Percentiles rank a stretch among this genome's conserved stretches.
Conservation (phyloP, 352 stramenopile species). For the Phytophthora melonis region DNA sequence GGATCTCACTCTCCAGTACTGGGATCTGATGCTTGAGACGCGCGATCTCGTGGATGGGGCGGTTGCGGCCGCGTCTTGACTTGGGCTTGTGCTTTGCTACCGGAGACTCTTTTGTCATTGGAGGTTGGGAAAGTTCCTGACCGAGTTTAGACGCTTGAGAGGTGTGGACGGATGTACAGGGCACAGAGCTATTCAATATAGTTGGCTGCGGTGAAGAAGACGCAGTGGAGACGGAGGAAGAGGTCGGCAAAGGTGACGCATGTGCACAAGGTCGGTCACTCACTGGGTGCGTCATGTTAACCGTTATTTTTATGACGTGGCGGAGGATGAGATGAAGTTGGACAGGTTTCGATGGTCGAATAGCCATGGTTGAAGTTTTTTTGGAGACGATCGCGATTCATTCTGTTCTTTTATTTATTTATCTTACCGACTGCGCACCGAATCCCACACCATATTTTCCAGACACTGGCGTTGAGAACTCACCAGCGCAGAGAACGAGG, state of each 20-base stretch:
- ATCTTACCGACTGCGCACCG: not conserved
- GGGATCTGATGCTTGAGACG: conserved; percentile 24
- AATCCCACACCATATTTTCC: conserved; percentile 20
- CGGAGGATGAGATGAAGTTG: not conserved
- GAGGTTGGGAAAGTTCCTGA: conserved; percentile 12
- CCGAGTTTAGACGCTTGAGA: not conserved
- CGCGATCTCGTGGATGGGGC: conserved; percentile 23
- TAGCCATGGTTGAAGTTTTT: not conserved
- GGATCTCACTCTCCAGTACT: conserved; percentile 17
- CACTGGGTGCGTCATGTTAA: not conserved
- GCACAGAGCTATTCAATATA: not conserved
- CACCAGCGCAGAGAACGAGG: conserved; percentile 8
- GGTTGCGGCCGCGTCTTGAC: conserved; percentile 9
- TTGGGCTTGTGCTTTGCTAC: conserved; percentile 7
- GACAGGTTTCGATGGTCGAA: not conserved
- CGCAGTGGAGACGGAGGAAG: not conserved
- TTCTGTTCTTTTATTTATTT: not conserved
- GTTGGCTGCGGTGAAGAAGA: not conserved
- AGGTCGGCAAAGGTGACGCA: not conserved
- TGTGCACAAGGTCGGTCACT: not conserved
- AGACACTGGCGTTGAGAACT: conserved; percentile 15
- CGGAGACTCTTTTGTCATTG: conserved; percentile 6
- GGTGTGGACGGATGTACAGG: not conserved
- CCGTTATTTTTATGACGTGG: not conserved
- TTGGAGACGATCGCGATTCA: not conserved